These are phyloP conservation scores for Solanum clarkiae DNA, from an alignment of 257 asterid species.

Conservation along the genomic window DNA sequence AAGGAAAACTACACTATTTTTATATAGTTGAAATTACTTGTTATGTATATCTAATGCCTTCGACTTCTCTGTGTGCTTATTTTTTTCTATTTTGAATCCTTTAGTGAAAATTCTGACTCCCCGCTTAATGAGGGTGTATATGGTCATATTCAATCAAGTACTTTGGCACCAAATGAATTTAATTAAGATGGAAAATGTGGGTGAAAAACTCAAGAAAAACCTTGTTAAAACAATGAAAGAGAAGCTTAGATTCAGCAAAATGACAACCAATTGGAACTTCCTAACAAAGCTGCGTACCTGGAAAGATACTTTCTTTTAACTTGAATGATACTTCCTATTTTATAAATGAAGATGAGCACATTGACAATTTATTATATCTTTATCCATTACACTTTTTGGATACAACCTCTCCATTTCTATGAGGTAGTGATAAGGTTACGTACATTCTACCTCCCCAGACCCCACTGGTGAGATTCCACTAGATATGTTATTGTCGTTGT, in stretches of 20 bases:
- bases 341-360: background rate
- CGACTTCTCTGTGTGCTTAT: background rate
- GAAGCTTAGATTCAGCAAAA: background rate
- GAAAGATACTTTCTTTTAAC: background rate
- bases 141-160: background rate
- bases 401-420: no score
- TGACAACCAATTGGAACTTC: background rate
- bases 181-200: background rate
- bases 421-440: no score
- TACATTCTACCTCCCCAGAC: no score
- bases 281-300: background rate
- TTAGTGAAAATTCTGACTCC: background rate
- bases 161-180: background rate
- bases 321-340: background rate
- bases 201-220: background rate
- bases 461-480: background rate
- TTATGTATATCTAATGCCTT: background rate
- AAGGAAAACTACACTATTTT: rapidly evolving
- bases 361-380: background rate
- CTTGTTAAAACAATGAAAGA: background rate
- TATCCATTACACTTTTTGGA: background rate
- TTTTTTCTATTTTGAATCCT: background rate
- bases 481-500: no score
- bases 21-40: rapidly evolving
- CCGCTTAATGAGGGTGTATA: background rate